Percentiles rank a stretch among this genome's conserved stretches.
phyloP scores from a whole-genome alignment of 805 yeast species.

The Ogataea sp. region DNA sequence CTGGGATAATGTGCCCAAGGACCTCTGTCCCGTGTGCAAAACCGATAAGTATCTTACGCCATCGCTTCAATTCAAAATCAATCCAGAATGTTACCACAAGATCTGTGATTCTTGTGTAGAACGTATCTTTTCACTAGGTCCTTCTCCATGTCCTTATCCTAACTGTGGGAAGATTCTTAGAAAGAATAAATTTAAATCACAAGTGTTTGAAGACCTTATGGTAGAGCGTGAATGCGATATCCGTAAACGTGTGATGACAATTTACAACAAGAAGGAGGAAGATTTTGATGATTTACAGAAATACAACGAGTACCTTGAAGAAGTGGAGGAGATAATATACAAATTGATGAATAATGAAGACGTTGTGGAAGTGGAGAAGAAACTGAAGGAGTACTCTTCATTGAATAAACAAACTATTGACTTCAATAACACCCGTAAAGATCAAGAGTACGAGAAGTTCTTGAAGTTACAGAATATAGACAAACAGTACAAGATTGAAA shows the following conservation, averaged over 20 bases:
- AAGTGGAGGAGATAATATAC: slow-evolving; percentile 72
- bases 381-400: slow-evolving; percentile 59
- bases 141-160: slow-evolving; percentile 94
- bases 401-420: slow-evolving; percentile 68
- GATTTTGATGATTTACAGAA: slow-evolving; percentile 47
- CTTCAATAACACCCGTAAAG: slow-evolving; percentile 66
- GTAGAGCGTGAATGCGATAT: slow-evolving; percentile 93
- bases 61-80: slow-evolving; percentile 82
- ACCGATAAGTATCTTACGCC: slow-evolving; percentile 92
- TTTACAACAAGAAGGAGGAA: slow-evolving; percentile 72
- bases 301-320: slow-evolving; percentile 75
- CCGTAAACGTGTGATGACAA: slow-evolving; percentile 64
- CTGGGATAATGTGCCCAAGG: slow-evolving; percentile 27
- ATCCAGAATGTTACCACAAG: slow-evolving; percentile 97
- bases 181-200: slow-evolving; percentile 85
- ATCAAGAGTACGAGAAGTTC: slow-evolving; percentile 62
- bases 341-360: slow-evolving; percentile 67
- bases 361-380: slow-evolving; percentile 58
- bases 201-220: slow-evolving; percentile 80
- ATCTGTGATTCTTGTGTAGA: slow-evolving; percentile 97
- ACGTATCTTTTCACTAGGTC: slow-evolving; percentile 88
- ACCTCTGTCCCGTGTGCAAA: slow-evolving; percentile 92
- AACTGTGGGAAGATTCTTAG: slow-evolving; percentile 82
- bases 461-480: slow-evolving; percentile 59
- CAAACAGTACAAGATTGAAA: slow-evolving; percentile 59